Evolutionary conservation across 352 stramenopile genomes (phyloP), one percentile per base, ranked within the genome.

Genomic region (Phytophthora sp.): DNA sequence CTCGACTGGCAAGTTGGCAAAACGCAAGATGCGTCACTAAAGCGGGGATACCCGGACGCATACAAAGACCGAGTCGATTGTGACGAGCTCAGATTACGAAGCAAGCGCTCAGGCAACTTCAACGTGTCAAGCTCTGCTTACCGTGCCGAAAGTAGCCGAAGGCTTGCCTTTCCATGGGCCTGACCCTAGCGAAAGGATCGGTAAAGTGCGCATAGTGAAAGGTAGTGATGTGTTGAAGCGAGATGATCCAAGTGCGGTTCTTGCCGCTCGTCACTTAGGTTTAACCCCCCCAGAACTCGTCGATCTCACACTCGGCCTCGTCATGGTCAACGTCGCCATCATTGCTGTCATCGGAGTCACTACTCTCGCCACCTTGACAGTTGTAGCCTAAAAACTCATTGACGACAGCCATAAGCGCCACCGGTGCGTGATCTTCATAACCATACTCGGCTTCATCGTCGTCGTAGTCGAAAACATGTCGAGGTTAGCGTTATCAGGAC

Each of bases 1-100:
- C 23, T n/a, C n/a, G 26, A 43, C 17, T 20, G 30, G 39, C 37
- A 51, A 52, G 43, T 37, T n/a, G 27, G 26, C 42, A 49, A 51
- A 55, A 49, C 24, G 46, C 48, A 58, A 41, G 13, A 9, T 55
- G n/a, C n/a, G 50, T 41, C 58, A 66, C 30, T 66, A 35, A 54
- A 54, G 18, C 3, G 43, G 24, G 15, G 10, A 9, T 12, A n/a
- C 1, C n/a, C 12, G 4, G 13, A 7, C 6, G 1, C 1, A 24
- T 55, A 45, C 48, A 45, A 45, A 55, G 7, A 2, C 4, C 32
- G 44, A 56, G 15, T 55, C 32, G 44, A 56, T 7, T 55, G 26
- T 20, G 15, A 32, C 0, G 37, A 27, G 20, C 7, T n/a, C n/a
- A n/a, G 35, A 59, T 65, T 50, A 59, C 28, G 28, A 59, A 65